Base-by-base conservation (phyloP, 164 flowering plant species). In the Tetrastigma voinierianum region DNA sequence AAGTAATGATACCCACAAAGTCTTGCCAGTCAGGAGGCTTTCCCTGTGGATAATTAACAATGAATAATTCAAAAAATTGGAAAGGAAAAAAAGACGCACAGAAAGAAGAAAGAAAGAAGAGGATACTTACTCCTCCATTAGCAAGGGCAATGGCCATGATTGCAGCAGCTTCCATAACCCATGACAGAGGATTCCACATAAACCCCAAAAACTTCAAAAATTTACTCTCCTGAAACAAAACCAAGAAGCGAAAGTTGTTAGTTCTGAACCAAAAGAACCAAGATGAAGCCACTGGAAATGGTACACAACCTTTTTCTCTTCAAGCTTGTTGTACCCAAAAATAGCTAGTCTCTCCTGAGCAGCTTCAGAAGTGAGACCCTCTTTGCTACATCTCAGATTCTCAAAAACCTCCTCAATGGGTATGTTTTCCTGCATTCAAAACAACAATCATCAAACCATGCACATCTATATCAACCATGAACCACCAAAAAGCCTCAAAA, bases 101-200 rank as follows among this genome's bases (percentile, higher is more conserved):
- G 17, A 11, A 55, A 16, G 2, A 40, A 51, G 20, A 17, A 9
- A 51, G 57, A 49, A 51, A 6, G 13, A 67, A 10, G n/a, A 57
- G 52, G 60, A 55, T 8, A 67, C 89, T 78, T 52, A 91, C 97
- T 74, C 95, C 97, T 81, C 97, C 97, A 78, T 89, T 86, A n/a
- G 97, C 91, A 65, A 87, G 87, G 23, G 89, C 95, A 69, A 91
- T 89, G 2, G 97, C 88, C 93, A 91, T 87, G 10, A 89, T 78
- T 15, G 97, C 97, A 56, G 97, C 97, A 60, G 86, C 91, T 72
- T 91, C 97, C 97, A 91, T 91, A 15, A 91, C 97, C 97, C 97
- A 91, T 57, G 97, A 91, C 10, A 91, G 75, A 61, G 97, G 95
- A 59, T 91, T 91, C 95, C 97, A 91, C 97, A 91, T 91, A 76